Conservation (phyloP, 106 monocot species). For the Cymbidium sinense region DNA sequence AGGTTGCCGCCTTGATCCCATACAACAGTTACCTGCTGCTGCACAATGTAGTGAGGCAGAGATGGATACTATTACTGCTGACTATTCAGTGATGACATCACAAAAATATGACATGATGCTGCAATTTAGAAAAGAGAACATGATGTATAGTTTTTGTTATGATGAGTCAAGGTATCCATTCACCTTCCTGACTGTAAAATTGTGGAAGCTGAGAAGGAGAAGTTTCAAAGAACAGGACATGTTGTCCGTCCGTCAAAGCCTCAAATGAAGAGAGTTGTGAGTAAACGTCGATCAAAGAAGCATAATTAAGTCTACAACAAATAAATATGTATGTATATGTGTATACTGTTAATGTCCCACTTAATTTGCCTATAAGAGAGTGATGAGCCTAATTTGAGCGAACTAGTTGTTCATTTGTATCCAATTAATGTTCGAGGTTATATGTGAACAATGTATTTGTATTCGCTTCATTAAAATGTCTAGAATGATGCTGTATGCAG, state of each 20-base stretch:
- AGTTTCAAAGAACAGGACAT: slow-evolving; percentile 35
- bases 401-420: too few relatives aligned
- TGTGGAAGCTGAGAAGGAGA: slow-evolving; percentile 16
- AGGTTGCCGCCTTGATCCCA: slow-evolving; percentile 22
- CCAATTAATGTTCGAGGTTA: too few relatives aligned
- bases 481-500: too few relatives aligned
- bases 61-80: slow-evolving; percentile 14
- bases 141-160: slow-evolving; percentile 48
- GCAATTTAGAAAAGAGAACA: slow-evolving; percentile 21
- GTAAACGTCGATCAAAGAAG: not conserved
- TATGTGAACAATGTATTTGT: too few relatives aligned
- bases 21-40: slow-evolving; percentile 14
- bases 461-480: too few relatives aligned
- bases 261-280: not conserved
- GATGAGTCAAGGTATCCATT: slow-evolving; percentile 28
- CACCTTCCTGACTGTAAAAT: slow-evolving; percentile 40
- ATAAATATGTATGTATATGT: too few relatives aligned
- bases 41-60: slow-evolving; percentile 19
- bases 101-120: slow-evolving; percentile 29
- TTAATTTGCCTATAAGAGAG: too few relatives aligned
- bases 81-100: slow-evolving; percentile 22
- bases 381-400: too few relatives aligned
- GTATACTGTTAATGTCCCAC: too few relatives aligned
- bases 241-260: slow-evolving; percentile 8
- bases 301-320: too few relatives aligned